These are phyloP conservation scores for Phenoliferia sp. DNA, from an alignment of 1,284 basidiomycete species.

Conservation along the genomic window DNA sequence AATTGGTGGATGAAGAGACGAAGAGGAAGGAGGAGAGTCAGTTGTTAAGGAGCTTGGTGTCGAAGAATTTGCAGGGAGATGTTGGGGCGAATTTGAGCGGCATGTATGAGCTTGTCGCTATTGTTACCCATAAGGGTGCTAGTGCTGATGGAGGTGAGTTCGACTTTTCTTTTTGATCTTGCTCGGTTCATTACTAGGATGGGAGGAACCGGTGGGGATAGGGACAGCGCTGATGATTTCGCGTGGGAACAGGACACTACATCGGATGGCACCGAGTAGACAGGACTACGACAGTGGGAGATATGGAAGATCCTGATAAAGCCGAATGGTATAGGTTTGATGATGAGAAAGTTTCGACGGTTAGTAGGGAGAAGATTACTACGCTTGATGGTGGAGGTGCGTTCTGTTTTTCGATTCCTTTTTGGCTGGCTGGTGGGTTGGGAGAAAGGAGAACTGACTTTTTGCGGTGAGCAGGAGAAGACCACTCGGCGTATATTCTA, in stretches of 20 bases:
- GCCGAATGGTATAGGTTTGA: slow-evolving; percentile 52
- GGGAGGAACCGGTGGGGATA: too few relatives aligned
- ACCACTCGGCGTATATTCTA: slow-evolving; percentile 79
- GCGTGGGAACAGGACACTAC: slow-evolving; percentile 22
- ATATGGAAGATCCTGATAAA: slow-evolving; percentile 26
- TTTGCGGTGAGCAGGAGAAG: slow-evolving; percentile 43
- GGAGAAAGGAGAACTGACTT: not conserved
- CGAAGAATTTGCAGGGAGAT: slow-evolving; percentile 61
- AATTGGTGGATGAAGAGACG: slow-evolving; percentile 42
- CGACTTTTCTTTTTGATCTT: slow-evolving; percentile 58
- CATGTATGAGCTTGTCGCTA: slow-evolving; percentile 79
- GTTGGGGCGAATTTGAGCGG: slow-evolving; percentile 67
- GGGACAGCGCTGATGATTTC: not conserved
- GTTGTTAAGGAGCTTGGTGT: slow-evolving; percentile 61
- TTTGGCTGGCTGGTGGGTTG: not conserved
- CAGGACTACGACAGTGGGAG: not conserved
- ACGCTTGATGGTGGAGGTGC: slow-evolving; percentile 75
- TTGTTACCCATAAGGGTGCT: slow-evolving; percentile 95
- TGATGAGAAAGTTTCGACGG: slow-evolving; percentile 79
- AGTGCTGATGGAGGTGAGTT: slow-evolving; percentile 70
- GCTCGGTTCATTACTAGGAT: too few relatives aligned
- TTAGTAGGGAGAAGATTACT: slow-evolving; percentile 72
- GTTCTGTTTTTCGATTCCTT: not conserved
- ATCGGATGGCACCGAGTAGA: slow-evolving; percentile 26
- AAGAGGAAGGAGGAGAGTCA: slow-evolving; percentile 55